Conservation (phyloP, 306 rosid species). For the Vigna nakashimae region DNA sequence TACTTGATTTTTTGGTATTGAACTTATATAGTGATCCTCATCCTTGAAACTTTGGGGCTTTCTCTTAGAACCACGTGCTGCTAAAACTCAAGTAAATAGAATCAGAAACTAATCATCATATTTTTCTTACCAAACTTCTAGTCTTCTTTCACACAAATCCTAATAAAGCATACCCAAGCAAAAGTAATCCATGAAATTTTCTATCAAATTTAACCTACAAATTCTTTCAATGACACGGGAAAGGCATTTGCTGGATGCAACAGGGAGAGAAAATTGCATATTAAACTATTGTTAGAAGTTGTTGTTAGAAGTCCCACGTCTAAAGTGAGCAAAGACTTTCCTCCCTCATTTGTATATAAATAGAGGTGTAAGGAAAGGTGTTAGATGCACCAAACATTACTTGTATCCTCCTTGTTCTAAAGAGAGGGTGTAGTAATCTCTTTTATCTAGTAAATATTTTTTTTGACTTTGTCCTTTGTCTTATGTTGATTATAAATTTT, state of each 20-base stretch:
- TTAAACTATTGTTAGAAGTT: neutral
- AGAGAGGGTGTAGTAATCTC: too few species aligned
- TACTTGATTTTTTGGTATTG: slow-evolving; percentile 85
- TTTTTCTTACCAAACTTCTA: neutral
- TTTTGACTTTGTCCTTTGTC: too few species aligned
- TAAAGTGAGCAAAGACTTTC: too few species aligned
- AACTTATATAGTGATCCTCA: slow-evolving; percentile 83
- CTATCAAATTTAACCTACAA: slow-evolving; percentile 23
- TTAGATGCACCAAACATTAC: too few species aligned
- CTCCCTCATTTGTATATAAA: too few species aligned
- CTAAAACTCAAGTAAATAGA: slow-evolving; percentile 49
- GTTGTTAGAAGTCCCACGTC: too few species aligned
- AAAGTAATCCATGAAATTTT: slow-evolving; percentile 22
- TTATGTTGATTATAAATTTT: too few species aligned
- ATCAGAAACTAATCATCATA: slow-evolving; percentile 26
- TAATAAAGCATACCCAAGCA: slow-evolving; percentile 24
- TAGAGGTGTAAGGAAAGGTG: too few species aligned
- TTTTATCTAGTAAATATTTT: too few species aligned
- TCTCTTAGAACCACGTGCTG: slow-evolving; percentile 69
- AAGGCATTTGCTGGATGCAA: neutral
- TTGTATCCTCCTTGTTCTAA: too few species aligned
- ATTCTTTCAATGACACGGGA: slow-evolving; percentile 21
- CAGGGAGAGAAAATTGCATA: neutral
- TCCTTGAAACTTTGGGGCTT: slow-evolving; percentile 77
- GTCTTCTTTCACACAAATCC: slow-evolving; percentile 35